These are phyloP conservation scores for Monosporascus sp. DNA, from an alignment of 2,329 filamentous ascomycete genomes.

Conservation along the genomic window DNA sequence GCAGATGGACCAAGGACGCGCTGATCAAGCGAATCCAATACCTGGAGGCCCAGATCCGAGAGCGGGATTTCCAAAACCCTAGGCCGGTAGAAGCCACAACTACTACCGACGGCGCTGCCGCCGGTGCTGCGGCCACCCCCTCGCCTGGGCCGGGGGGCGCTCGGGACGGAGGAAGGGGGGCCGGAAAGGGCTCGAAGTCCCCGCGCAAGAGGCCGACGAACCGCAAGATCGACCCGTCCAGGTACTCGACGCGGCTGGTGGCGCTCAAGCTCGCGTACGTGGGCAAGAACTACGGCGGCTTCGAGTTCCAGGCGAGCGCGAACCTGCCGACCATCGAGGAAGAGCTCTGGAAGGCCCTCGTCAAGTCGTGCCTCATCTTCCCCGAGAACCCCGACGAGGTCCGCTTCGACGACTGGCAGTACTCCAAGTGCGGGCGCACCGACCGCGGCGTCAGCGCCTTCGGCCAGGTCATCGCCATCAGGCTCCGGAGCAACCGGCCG, in stretches of 20 bases:
- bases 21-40: slow-evolving; percentile 63
- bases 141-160: neutral
- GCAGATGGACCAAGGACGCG: slow-evolving; percentile 61
- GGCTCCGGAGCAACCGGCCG: slow-evolving; percentile 72
- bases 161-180: slow-evolving; percentile 19
- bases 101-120: neutral
- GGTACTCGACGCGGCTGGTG: slow-evolving; percentile 77
- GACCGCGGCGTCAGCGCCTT: slow-evolving; percentile 94
- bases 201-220: slow-evolving; percentile 30
- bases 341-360: slow-evolving; percentile 85
- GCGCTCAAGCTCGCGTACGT: slow-evolving; percentile 93
- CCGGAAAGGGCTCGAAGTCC: too few species aligned
- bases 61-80: slow-evolving; percentile 3
- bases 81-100: neutral
- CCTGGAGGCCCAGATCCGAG: slow-evolving; percentile 53
- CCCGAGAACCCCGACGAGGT: slow-evolving; percentile 59
- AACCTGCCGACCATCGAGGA: slow-evolving; percentile 81
- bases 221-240: slow-evolving; percentile 66
- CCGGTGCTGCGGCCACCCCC: neutral
- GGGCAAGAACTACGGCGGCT: slow-evolving; percentile 86
- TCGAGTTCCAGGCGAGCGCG: slow-evolving; percentile 76
- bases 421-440: slow-evolving; percentile 91
- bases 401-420: slow-evolving; percentile 80
- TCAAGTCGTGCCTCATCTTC: slow-evolving; percentile 75
- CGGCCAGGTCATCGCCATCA: slow-evolving; percentile 84